These are phyloP conservation scores for Corchorus olitorius DNA, from an alignment of 345 rosid genomes.

Conservation along the genomic window DNA sequence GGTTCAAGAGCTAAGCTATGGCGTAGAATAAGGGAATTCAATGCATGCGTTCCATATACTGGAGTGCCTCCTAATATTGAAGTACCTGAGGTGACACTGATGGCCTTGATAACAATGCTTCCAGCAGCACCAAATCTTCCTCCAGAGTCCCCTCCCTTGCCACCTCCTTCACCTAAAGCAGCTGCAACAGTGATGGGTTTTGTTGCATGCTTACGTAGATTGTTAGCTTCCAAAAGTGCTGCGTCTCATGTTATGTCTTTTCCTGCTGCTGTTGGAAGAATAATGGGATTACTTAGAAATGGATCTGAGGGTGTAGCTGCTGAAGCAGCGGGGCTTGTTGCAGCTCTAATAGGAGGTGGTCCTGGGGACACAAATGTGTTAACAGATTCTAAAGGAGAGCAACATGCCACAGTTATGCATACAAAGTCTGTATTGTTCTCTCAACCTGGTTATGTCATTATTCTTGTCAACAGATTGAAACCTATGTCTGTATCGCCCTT, in stretches of 20 bases:
- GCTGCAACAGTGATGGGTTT: conserved; percentile 99
- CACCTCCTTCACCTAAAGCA: conserved; percentile 99
- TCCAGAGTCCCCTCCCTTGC: conserved; percentile 94
- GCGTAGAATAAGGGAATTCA: conserved; percentile 99
- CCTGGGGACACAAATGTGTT: conserved; percentile 59
- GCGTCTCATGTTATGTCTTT: conserved; percentile 97
- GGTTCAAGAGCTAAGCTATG: conserved; percentile 95
- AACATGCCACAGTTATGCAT: conserved; percentile 95
- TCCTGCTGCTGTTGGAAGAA: conserved; percentile 99
- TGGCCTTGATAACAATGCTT: conserved; percentile 99
- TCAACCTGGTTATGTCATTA: conserved; percentile 66
- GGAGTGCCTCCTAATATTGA: conserved; percentile 87
- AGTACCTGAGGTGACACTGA: conserved; percentile 94
- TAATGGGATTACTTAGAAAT: conserved; percentile 97
- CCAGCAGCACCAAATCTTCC: conserved; percentile 92
- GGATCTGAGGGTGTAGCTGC: conserved; percentile 98
- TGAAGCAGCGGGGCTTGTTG: conserved; percentile 88
- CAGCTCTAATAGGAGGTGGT: conserved; percentile 88
- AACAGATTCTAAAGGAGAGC: conserved; percentile 84
- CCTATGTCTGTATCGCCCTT: conserved; percentile 96
- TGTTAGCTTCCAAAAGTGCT: conserved; percentile 87
- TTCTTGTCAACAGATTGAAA: conserved; percentile 87
- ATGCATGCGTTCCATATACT: conserved; percentile 84
- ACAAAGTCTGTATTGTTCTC: conserved; percentile 91
- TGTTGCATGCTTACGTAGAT: conserved; percentile 90